A percentile compares a stretch with the other conserved stretches of the same genome.
Conservation (phyloP, 495 filamentous ascomycete species). For the Penicillium longicatenatum region DNA sequence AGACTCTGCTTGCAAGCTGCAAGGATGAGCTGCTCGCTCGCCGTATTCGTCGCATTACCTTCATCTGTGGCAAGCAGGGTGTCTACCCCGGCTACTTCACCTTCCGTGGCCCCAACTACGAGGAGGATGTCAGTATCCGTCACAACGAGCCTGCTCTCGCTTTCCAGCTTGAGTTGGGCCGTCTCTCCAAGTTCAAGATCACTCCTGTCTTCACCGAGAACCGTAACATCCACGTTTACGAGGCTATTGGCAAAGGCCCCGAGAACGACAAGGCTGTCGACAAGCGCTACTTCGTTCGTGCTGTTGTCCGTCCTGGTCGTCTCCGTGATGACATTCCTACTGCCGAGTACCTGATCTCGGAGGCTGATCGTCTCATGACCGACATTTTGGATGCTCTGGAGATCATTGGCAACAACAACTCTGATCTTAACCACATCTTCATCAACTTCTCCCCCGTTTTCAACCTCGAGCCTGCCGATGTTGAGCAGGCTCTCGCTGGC, state of each 20-base stretch:
- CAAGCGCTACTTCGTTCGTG: slow-evolving; percentile 96
- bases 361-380: slow-evolving; percentile 93
- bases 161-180: slow-evolving; percentile 94
- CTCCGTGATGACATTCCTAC: slow-evolving; percentile 96
- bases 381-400: slow-evolving; percentile 97
- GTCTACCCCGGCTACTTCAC: slow-evolving; percentile 97
- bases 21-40: slow-evolving; percentile 81
- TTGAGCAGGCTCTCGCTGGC: slow-evolving; percentile 90
- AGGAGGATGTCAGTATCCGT: slow-evolving; percentile 92
- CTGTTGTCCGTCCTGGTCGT: slow-evolving; percentile 87
- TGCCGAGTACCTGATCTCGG: slow-evolving; percentile 95
- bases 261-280: slow-evolving; percentile 74
- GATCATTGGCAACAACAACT: slow-evolving; percentile 98
- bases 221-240: slow-evolving; percentile 97
- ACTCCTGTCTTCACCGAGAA: slow-evolving; percentile 99
- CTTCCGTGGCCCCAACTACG: slow-evolving; percentile 88
- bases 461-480: slow-evolving; percentile 84
- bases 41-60: slow-evolving; percentile 85
- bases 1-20: slow-evolving; percentile 72
- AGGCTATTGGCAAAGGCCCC: slow-evolving; percentile 89
- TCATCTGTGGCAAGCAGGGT: slow-evolving; percentile 94
- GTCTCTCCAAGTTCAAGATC: slow-evolving; percentile 95
- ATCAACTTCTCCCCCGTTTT: slow-evolving; percentile 98
- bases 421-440: slow-evolving; percentile 99
- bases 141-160: slow-evolving; percentile 94